These are phyloP conservation scores for Colletotrichum sp. DNA, from an alignment of 2,329 filamentous ascomycete species.

Conservation along the genomic window DNA sequence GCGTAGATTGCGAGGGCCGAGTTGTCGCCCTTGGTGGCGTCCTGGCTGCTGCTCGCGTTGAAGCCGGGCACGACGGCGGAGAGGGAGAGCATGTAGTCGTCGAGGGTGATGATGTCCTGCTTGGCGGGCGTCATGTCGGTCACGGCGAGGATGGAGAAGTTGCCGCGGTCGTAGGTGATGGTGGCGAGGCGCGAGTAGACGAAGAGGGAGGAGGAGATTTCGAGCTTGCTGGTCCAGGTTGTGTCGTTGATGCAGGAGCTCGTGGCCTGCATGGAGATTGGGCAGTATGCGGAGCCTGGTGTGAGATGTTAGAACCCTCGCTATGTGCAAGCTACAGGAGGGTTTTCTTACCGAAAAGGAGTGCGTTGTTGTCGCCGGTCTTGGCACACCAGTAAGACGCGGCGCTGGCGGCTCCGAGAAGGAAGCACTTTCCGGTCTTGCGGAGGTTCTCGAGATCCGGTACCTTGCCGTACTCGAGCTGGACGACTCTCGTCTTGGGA, in stretches of 20 bases:
- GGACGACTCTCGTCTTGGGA: neutral
- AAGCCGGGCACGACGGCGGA: conserved; percentile 10
- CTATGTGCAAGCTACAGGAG: too few species aligned
- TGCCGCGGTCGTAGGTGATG: conserved; percentile 13
- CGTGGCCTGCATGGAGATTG: neutral
- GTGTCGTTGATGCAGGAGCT: conserved; percentile 3
- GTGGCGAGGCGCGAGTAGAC: conserved; percentile 4
- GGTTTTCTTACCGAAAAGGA: conserved; percentile 16
- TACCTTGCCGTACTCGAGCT: conserved; percentile 8
- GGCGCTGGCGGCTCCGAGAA: neutral
- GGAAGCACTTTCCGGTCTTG: neutral
- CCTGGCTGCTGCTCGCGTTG: neutral
- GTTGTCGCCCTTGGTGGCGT: conserved; percentile 1
- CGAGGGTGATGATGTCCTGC: neutral
- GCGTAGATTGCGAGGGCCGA: conserved; percentile 16
- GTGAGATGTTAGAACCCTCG: neutral
- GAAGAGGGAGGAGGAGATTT: conserved; percentile 1
- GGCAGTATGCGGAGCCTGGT: conserved; percentile 13
- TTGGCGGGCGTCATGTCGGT: neutral
- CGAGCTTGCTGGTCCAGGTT: neutral
- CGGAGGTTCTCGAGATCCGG: neutral
- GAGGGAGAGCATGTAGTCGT: conserved; percentile 9
- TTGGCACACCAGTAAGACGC: conserved; percentile 16
- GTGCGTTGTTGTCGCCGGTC: neutral
- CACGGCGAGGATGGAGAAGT: conserved; percentile 15